Conservation (phyloP, 2,329 filamentous ascomycete species). For the Aspergillus pseudotamarii region DNA sequence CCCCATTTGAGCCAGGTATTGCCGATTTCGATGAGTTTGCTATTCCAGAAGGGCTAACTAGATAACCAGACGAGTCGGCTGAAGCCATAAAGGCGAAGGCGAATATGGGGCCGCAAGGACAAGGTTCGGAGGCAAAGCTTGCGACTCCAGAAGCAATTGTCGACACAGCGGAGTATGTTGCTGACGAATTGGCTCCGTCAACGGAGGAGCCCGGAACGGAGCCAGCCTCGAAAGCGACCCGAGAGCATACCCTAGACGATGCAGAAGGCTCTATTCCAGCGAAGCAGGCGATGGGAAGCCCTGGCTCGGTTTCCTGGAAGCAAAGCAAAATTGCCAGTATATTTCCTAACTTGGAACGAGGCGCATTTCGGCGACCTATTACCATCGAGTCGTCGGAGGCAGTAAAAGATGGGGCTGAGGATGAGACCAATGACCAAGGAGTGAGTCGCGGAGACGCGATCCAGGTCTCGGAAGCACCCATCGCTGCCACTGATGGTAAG, state of each 20-base stretch:
- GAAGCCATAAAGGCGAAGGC: slow-evolving; percentile 27
- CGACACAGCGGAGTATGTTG: background rate
- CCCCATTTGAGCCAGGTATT: slow-evolving; percentile 26
- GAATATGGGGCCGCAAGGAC: slow-evolving; percentile 25
- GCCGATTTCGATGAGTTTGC: slow-evolving; percentile 32
- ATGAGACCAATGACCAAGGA: slow-evolving; percentile 37
- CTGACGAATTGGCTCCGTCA: background rate
- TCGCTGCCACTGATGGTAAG: slow-evolving; percentile 35
- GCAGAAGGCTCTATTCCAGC: slow-evolving; percentile 3
- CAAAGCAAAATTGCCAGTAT: slow-evolving; percentile 36
- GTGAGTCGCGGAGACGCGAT: slow-evolving; percentile 50
- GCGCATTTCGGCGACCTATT: slow-evolving; percentile 31
- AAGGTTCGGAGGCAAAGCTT: slow-evolving; percentile 1
- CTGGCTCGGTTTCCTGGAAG: slow-evolving; percentile 18
- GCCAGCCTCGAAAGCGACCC: background rate
- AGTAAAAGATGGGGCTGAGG: slow-evolving; percentile 44
- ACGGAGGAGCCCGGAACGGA: slow-evolving; percentile 2
- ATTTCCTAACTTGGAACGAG: slow-evolving; percentile 41
- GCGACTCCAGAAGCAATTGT: background rate
- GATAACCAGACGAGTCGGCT: slow-evolving; percentile 15
- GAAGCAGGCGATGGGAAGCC: slow-evolving; percentile 18
- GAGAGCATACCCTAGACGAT: slow-evolving; percentile 15
- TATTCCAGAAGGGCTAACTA: slow-evolving; percentile 26
- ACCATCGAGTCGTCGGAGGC: slow-evolving; percentile 24
- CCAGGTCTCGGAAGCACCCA: slow-evolving; percentile 49